Percentiles rank a stretch among this genome's conserved stretches.
phyloP scores from a whole-genome alignment of 2,329 filamentous ascomycete species.

The Triangularia verruculosa region DNA sequence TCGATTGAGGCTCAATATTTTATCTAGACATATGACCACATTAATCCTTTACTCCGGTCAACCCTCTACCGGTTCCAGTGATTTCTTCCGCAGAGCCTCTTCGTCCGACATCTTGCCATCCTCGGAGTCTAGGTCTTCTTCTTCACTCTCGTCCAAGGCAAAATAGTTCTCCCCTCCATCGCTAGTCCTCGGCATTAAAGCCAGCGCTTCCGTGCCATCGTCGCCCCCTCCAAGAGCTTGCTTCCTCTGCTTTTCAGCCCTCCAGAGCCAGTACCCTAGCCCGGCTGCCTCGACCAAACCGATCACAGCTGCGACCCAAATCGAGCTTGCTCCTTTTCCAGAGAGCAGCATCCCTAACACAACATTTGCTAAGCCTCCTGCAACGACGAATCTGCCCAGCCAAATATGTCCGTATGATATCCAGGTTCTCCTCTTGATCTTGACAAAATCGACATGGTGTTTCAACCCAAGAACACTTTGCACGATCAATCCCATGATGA shows the following conservation, averaged over 20 bases:
- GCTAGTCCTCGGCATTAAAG: constrained; percentile 2
- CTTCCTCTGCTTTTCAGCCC: neutral
- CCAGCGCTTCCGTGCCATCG: neutral
- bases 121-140: neutral
- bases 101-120: neutral
- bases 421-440: constrained; percentile 18
- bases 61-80: neutral
- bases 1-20: too few relatives aligned
- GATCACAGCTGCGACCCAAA: neutral
- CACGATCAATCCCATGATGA: constrained; percentile 6
- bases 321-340: neutral
- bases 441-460: constrained; percentile 21
- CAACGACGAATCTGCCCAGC: constrained; percentile 15
- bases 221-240: neutral
- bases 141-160: neutral
- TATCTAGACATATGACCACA: too few relatives aligned
- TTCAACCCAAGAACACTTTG: constrained; percentile 22
- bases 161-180: neutral
- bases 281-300: neutral
- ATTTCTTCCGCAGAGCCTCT: neutral
- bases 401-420: constrained; percentile 22
- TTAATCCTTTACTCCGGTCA: neutral
- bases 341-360: constrained; percentile 1
- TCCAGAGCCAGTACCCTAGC: neutral
- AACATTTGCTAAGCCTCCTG: neutral